phyloP scores from a whole-genome alignment of 2,329 filamentous ascomycete genomes.

The Fusarium pseudoanthophilum region DNA sequence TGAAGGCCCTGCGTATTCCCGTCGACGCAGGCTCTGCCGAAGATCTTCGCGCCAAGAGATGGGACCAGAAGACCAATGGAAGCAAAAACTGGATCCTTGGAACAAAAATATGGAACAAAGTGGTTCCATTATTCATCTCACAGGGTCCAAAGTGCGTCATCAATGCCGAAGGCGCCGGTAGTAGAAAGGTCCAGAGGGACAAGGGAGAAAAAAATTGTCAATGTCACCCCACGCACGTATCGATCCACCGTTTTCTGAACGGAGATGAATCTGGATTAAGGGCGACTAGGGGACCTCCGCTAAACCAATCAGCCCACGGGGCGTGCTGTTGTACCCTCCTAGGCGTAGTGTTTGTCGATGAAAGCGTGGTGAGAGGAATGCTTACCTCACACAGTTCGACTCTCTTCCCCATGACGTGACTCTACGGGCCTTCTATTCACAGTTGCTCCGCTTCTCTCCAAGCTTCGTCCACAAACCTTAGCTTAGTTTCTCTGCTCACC shows the following conservation, averaged over 20 bases:
- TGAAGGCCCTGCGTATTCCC: background rate
- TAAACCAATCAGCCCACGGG: conserved; percentile 4
- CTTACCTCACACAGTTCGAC: conserved; percentile 9
- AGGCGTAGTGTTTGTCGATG: background rate
- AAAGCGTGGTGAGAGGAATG: conserved; percentile 7
- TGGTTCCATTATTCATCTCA: conserved; percentile 7
- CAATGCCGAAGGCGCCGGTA: conserved; percentile 21
- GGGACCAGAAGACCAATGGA: conserved; percentile 19
- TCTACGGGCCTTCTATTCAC: conserved; percentile 26
- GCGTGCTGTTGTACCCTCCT: background rate
- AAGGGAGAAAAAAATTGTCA: background rate
- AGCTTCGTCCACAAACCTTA: conserved; percentile 15
- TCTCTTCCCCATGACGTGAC: conserved; percentile 28
- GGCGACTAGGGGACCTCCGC: conserved; percentile 8
- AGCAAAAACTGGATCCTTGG: conserved; percentile 30
- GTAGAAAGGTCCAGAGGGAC: background rate
- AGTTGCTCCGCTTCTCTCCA: conserved; percentile 30
- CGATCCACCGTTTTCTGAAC: conserved; percentile 31
- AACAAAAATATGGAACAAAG: conserved; percentile 18
- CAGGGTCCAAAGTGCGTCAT: conserved; percentile 33
- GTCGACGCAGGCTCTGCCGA: conserved; percentile 11
- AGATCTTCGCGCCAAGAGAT: conserved; percentile 35
- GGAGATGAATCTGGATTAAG: conserved; percentile 36
- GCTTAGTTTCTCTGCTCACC: conserved; percentile 3
- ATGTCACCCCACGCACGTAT: conserved; percentile 24